These are phyloP conservation scores for Strigomonas galati DNA, from an alignment of 208 protist genomes.

Conservation along the genomic window DNA sequence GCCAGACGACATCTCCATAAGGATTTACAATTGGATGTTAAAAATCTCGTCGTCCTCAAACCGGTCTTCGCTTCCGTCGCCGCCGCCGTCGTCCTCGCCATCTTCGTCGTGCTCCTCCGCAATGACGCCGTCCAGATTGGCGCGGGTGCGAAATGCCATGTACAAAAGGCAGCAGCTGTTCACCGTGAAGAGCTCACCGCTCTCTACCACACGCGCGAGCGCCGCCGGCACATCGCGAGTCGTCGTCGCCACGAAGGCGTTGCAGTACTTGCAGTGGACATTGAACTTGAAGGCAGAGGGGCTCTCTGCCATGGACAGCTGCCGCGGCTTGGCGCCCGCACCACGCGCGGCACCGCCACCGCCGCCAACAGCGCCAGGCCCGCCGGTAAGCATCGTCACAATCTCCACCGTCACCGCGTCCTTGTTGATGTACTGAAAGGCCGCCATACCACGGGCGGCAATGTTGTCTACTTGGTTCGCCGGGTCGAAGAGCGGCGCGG, in stretches of 20 bases:
- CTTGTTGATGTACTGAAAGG: conserved; percentile 49
- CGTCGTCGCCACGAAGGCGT: conserved; percentile 49
- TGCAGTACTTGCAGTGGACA: conserved; percentile 55
- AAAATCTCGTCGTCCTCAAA: conserved; percentile 14
- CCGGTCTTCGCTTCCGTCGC: conserved; percentile 10
- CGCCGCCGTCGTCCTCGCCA: background rate
- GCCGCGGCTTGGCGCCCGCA: background rate
- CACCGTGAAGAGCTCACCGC: conserved; percentile 38
- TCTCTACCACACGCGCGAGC: background rate
- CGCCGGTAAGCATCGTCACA: conserved; percentile 3
- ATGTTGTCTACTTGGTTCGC: conserved; percentile 39
- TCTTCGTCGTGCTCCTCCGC: conserved; percentile 10
- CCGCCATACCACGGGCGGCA: conserved; percentile 45
- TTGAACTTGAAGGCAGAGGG: conserved; percentile 25
- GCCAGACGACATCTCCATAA: too few relatives aligned
- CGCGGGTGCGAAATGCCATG: conserved; percentile 25
- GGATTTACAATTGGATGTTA: background rate
- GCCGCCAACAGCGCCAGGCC: background rate
- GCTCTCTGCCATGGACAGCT: background rate
- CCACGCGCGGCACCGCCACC: too few relatives aligned
- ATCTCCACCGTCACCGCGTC: conserved; percentile 39
- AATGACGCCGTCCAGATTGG: conserved; percentile 21
- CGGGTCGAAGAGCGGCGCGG: conserved; percentile 52
- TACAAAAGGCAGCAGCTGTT: conserved; percentile 65
- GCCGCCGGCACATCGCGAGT: conserved; percentile 16